Percentiles rank a stretch among this genome's conserved stretches.
Evolutionary conservation across 345 rosid species (phyloP).

Genomic region (Aquilaria sinensis): DNA sequence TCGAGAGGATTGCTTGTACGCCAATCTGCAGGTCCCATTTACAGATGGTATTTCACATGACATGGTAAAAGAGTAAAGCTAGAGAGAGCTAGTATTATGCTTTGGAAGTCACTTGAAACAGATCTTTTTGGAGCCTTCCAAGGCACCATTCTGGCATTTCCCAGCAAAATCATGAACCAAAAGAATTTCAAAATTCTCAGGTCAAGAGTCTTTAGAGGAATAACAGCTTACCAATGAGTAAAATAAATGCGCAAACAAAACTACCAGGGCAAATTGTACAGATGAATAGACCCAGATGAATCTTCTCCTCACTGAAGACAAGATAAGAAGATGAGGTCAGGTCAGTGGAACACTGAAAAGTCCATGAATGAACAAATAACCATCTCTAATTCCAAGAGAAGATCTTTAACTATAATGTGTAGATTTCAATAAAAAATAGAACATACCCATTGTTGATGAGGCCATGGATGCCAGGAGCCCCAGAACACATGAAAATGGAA

Average conservation of each 20-base stretch:
- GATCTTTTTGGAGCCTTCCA: too few relatives aligned
- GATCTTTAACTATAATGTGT: not conserved
- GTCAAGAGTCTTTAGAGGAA: not conserved
- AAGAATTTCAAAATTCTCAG: not conserved
- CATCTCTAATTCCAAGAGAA: not conserved
- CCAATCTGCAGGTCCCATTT: conserved; percentile 33
- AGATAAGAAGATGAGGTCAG: conserved; percentile 11
- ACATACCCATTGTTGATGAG: conserved; percentile 87
- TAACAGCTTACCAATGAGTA: conserved; percentile 63
- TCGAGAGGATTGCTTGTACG: conserved; percentile 64
- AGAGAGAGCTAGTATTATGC: too few relatives aligned
- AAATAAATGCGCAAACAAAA: conserved; percentile 80
- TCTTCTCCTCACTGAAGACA: conserved; percentile 66
- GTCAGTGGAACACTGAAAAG: too few relatives aligned
- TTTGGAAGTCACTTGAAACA: not conserved
- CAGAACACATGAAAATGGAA: conserved; percentile 82
- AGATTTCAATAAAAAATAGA: not conserved
- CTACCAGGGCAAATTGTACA: conserved; percentile 74
- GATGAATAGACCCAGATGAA: conserved; percentile 84
- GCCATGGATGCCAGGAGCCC: conserved; percentile 88
- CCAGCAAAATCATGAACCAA: not conserved
- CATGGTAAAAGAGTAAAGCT: not conserved
- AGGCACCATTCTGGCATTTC: too few relatives aligned
- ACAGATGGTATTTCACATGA: too few relatives aligned
- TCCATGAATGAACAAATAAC: not conserved